Evolutionary conservation across 2,329 filamentous ascomycete genomes (phyloP).

Genomic region (Elsinoe necatrix): DNA sequence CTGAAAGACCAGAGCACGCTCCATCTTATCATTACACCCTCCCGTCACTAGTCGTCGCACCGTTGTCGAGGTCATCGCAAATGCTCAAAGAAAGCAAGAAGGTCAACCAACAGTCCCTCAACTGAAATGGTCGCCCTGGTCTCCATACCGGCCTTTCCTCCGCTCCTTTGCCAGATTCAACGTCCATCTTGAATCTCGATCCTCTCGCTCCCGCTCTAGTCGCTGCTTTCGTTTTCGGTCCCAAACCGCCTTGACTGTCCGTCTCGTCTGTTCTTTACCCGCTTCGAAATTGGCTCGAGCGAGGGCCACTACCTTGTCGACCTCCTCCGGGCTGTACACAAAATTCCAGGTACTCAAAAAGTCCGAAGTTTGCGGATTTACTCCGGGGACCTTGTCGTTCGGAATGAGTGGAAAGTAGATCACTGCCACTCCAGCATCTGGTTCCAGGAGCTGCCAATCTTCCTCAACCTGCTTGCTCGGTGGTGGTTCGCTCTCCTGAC

Average conservation of each 20-base stretch:
- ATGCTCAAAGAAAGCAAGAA: constrained; percentile 1
- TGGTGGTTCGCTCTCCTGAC: constrained; percentile 47
- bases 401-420: constrained; percentile 84
- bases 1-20: background rate
- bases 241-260: constrained; percentile 79
- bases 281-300: constrained; percentile 81
- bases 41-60: background rate
- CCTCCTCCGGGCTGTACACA: constrained; percentile 82
- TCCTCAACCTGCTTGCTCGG: constrained; percentile 50
- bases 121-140: constrained; percentile 56
- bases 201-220: constrained; percentile 42
- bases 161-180: constrained; percentile 42
- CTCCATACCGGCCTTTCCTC: constrained; percentile 49
- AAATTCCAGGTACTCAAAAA: constrained; percentile 98
- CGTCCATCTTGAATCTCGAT: constrained; percentile 30
- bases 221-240: constrained; percentile 74
- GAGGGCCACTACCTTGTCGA: constrained; percentile 74
- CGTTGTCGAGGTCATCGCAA: constrained; percentile 10
- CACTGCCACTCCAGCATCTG: constrained; percentile 77
- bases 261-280: constrained; percentile 66
- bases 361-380: constrained; percentile 75
- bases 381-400: constrained; percentile 67
- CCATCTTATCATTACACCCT: background rate
- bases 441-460: constrained; percentile 58
- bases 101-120: constrained; percentile 28